phyloP scores from a whole-genome alignment of 495 filamentous ascomycete genomes.

The Hypoxylon fuscum region DNA sequence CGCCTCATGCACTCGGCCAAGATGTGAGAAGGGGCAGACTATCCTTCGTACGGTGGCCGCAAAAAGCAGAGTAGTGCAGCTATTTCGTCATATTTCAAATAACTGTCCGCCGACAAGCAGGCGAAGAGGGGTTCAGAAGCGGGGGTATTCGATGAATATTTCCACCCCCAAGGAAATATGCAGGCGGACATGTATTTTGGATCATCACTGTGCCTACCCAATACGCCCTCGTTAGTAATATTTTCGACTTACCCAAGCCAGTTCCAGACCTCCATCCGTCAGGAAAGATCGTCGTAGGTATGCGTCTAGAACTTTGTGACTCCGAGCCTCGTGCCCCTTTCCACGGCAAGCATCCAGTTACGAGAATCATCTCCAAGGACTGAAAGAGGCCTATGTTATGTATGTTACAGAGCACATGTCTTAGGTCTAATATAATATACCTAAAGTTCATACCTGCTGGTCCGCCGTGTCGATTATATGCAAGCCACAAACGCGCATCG shows the following conservation, averaged over 20 bases:
- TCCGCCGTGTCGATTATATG: slow-evolving; percentile 25
- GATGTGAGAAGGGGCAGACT: slow-evolving; percentile 8
- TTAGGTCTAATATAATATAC: too few relatives aligned
- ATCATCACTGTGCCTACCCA: slow-evolving; percentile 30
- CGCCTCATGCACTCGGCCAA: slow-evolving; percentile 29
- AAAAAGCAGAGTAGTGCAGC: slow-evolving; percentile 17
- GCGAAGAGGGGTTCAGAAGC: slow-evolving; percentile 18
- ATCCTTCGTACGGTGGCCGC: slow-evolving; percentile 17
- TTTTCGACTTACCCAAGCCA: slow-evolving; percentile 11
- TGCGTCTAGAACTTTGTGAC: slow-evolving; percentile 29
- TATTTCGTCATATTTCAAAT: slow-evolving; percentile 34
- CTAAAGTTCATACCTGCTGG: slow-evolving; percentile 9
- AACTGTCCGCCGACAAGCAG: slow-evolving; percentile 7
- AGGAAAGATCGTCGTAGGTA: slow-evolving; percentile 12
- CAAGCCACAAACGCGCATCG: slow-evolving; percentile 33
- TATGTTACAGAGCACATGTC: too few relatives aligned
- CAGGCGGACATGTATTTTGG: slow-evolving; percentile 16
- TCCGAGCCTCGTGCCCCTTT: slow-evolving; percentile 7
- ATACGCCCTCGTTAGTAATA: slow-evolving; percentile 33
- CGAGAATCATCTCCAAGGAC: neutral
- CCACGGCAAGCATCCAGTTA: slow-evolving; percentile 1
- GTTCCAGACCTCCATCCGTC: slow-evolving; percentile 34
- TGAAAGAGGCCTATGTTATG: neutral
- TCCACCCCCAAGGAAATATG: slow-evolving; percentile 13
- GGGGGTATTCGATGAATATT: slow-evolving; percentile 25